Evolutionary conservation across 2,329 filamentous ascomycete species (phyloP), one percentile per base, ranked within the genome.

Genomic region (Nothophoma quercina): DNA sequence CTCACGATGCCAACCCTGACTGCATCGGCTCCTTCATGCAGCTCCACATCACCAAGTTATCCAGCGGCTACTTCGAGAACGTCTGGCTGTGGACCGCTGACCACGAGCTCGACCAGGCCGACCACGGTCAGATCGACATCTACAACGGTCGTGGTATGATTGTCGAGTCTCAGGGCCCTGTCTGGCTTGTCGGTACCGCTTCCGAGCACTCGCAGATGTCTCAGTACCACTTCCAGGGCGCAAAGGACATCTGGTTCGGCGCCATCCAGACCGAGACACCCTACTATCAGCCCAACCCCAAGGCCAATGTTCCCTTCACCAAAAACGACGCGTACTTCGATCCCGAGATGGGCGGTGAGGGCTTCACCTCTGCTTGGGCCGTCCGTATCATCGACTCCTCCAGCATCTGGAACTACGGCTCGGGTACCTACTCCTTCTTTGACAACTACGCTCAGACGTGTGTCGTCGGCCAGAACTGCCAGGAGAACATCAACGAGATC

Each of bases 81-180:
- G 86, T 82, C 38, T 96, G 91, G 90, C 88, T 90, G 74, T 96
- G 92, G 91, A 88, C 91, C 38, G 86, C 92, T 2, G 92, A 96
- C 72, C 92, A 96, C 79, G 89, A 95, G 74, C 88, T 96, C 26
- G 92, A 96, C 74, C 82, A 85, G 15, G 59, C 76, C 7, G 88
- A 90, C 70, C 84, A 90, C 76, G 83, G 74, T 54, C 89, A 95
- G 74, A 88, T 95, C 73, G 88, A 88, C 70, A 86, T 96, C 68
- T 96, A 89, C 84, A 96, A 90, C 72, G 91, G 91, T 39, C 90
- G 92, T 57, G 93, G 91, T 65, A 84, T 96, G 60, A 82, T 88
- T 28, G 85, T 96, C 63, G 90, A 96, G 77, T 90, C 81, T 40
- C 81, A 88, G 69, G 88, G 88, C 6, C 85, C 88, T 7, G 85